Evolutionary conservation across 306 rosid genomes (phyloP).

Genomic region (Phaseolus lunatus): DNA sequence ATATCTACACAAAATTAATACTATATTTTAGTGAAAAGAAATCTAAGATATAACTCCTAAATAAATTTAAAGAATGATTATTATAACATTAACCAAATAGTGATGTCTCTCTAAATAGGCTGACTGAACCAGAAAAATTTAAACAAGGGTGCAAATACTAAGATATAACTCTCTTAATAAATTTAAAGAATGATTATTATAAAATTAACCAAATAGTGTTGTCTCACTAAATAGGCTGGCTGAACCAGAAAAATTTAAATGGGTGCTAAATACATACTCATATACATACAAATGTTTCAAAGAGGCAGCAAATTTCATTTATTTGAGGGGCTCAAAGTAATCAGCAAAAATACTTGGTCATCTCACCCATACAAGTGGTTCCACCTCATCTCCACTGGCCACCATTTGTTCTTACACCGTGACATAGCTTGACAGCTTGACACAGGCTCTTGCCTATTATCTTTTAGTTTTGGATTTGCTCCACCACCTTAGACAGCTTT

Average conservation of each 20-base stretch:
- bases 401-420: neutral
- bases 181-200: slow-evolving; percentile 3
- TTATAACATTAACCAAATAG: neutral
- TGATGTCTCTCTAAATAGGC: neutral
- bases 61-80: slow-evolving; percentile 12
- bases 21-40: slow-evolving; percentile 30
- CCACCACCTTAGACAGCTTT: slow-evolving; percentile 2
- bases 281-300: neutral
- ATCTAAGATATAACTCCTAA: slow-evolving; percentile 7
- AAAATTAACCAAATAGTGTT: neutral
- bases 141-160: neutral
- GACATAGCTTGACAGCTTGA: neutral
- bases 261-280: neutral
- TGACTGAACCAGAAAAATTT: slow-evolving; percentile 30
- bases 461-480: slow-evolving; percentile 18
- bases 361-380: neutral
- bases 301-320: neutral
- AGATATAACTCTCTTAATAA: neutral
- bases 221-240: neutral
- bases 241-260: slow-evolving; percentile 34
- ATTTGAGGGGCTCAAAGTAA: neutral
- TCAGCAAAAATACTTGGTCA: neutral
- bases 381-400: neutral
- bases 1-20: slow-evolving; percentile 60
- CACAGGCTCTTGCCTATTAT: neutral